Base-by-base conservation (phyloP, 192 early-diverging fungal species). In the Entrophospora sp. region DNA sequence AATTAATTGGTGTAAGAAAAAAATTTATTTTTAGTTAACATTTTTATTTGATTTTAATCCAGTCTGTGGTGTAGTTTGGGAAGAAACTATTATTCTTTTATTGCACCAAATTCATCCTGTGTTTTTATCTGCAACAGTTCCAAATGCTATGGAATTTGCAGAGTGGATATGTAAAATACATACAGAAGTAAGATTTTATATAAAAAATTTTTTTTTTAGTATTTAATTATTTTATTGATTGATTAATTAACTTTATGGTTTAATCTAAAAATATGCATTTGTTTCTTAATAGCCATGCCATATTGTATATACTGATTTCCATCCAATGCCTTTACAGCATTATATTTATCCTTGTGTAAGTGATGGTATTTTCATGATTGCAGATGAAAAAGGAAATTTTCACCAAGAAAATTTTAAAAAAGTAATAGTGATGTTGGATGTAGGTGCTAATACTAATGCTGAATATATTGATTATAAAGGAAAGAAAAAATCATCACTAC, bases 41-140 rank as follows among this genome's bases (percentile, higher is more conserved):
- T 24, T 22, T 2, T 12, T 60, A 8, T 20, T 64, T 14, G 5
- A 20, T 25, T 34, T 18, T 78, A 88, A n/a, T n/a, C n/a, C n/a
- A 88, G 92, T 88, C 48, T 89, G 96, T 67, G 96, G 96, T 64
- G 96, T 98, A 1, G 96, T 98, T 1, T 98, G 96, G 96, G 96
- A 98, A 75, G 96, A 98, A 78, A 95, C 94, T 0, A 85, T 98
- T 42, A 96, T 98, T 67, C 74, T 98, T 68, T 69, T 98, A 49
- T 94, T 94, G 30, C 89, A 91, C 67, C 88, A 91, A 52, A 91
- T 95, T 37, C 89, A 87, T 60, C 90, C 87, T 76, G 94, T 94
- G 31, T 95, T 98, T 68, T 80, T 98, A 51, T 98, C 96, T 6
- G 96, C 94, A 38, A 98, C 96, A 7, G 96, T 98, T 67, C 96